Conservation (phyloP, 2,329 filamentous ascomycete species). For the Septoria linicola region DNA sequence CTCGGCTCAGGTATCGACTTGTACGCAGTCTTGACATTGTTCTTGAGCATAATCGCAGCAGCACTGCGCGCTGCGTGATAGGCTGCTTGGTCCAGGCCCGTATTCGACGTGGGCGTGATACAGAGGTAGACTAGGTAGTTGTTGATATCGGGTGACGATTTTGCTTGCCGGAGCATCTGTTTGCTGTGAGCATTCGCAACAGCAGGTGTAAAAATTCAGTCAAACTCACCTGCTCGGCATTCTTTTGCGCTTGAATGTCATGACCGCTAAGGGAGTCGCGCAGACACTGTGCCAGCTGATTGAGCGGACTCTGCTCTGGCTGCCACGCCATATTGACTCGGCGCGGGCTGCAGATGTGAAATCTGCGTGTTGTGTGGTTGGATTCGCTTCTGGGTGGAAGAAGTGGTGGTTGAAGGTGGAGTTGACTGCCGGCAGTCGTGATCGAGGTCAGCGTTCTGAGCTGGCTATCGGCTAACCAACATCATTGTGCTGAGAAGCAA, state of each 20-base stretch:
- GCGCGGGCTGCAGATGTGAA: too few species aligned
- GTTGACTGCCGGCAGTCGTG: neutral
- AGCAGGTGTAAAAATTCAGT: neutral
- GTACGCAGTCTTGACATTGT: slow-evolving; percentile 76
- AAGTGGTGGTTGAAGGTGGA: neutral
- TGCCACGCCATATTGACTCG: slow-evolving; percentile 76
- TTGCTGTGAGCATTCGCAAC: slow-evolving; percentile 1
- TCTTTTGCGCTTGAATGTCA: slow-evolving; percentile 76
- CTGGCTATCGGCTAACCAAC: neutral
- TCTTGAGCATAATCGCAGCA: slow-evolving; percentile 93
- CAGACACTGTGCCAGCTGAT: slow-evolving; percentile 83
- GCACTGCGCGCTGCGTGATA: slow-evolving; percentile 79
- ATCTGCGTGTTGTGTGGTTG: slow-evolving; percentile 1
- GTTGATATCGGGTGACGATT: slow-evolving; percentile 85
- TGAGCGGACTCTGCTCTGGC: slow-evolving; percentile 80
- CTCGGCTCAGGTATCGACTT: slow-evolving; percentile 72
- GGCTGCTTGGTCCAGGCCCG: slow-evolving; percentile 57
- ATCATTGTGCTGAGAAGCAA: neutral
- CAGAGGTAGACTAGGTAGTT: slow-evolving; percentile 95
- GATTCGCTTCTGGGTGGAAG: neutral
- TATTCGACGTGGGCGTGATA: slow-evolving; percentile 62
- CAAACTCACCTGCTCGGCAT: slow-evolving; percentile 76
- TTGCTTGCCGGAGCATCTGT: slow-evolving; percentile 91
- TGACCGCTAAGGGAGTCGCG: slow-evolving; percentile 88
- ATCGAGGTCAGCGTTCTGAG: slow-evolving; percentile 11